Evolutionary conservation across 2,329 filamentous ascomycete species (phyloP), one percentile per base, ranked within the genome.

Genomic region (Fusarium clavum): DNA sequence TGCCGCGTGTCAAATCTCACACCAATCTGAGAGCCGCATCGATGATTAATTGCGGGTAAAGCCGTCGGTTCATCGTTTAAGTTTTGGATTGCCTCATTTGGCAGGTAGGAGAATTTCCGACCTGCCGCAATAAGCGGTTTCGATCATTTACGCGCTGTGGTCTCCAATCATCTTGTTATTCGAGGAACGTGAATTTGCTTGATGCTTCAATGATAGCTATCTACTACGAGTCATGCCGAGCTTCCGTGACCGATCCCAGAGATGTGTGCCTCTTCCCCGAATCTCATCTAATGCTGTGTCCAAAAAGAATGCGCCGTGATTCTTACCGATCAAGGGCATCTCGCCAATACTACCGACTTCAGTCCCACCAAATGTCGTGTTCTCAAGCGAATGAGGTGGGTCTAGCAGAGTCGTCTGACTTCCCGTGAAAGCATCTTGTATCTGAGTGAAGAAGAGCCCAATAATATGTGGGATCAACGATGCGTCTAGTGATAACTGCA

Each of bases 251-350:
- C 43, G 43, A 20, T 24, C 43, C 13, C 43, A 45, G 13, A 45
- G 14, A 24, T 24, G 22, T 25, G 13, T 24, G 1, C 20, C 43
- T 18, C 22, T 24, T 45, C 22, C 22, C 6, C 43, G 20, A 1
- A 44, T 38, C 18, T 38, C 34, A 7, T 38, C 34, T 5, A 38
- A n/a, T 16, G 41, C 41, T 8, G 12, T 9, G 3, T 44, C 41
- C 2, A 44, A 14, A 16, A 38, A 38, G 10, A 38, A 38, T 12
- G 18, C 6, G 10, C 34, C 2, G 10, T 38, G 18, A 11, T 38
- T 7, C 2, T 4, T 38, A 2, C 34, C 34, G 34, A 5, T n/a
- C 0, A n/a, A 12, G 3, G 34, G 34, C 6, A 12, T 3, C 10
- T 38, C 34, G 34, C 34, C 3, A n/a, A 12, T 12, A 38, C 1